Conservation (phyloP, 2,329 filamentous ascomycete species). For the Rugonectria rugulosa region DNA sequence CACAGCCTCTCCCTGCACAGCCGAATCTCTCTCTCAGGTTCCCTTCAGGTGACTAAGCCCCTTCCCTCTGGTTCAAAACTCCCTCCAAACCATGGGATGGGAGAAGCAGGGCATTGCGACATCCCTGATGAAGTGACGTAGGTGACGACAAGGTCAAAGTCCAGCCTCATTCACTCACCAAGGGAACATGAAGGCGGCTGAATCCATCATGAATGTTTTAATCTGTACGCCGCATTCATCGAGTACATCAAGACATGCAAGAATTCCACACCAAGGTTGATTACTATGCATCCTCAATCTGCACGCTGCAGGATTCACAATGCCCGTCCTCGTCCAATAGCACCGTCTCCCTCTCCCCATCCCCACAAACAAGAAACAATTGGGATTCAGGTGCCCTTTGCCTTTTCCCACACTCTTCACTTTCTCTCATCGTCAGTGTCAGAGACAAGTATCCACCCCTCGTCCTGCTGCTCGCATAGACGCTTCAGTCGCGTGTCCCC, state of each 20-base stretch:
- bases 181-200: background rate
- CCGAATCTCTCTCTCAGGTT: background rate
- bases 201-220: background rate
- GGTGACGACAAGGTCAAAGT: slow-evolving; percentile 5
- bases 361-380: background rate
- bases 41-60: slow-evolving; percentile 17
- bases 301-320: too few species aligned
- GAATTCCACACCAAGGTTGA: too few species aligned
- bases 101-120: slow-evolving; percentile 9
- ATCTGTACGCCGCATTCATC: too few species aligned
- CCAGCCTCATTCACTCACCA: background rate
- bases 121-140: slow-evolving; percentile 14
- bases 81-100: background rate
- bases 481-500: background rate
- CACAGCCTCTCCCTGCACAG: background rate
- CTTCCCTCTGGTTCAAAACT: slow-evolving; percentile 1
- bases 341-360: too few species aligned
- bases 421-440: background rate
- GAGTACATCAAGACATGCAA: too few species aligned
- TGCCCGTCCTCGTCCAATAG: too few species aligned
- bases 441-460: background rate
- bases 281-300: too few species aligned
- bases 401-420: background rate
- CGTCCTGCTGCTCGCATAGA: background rate
- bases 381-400: too few species aligned